Conservation (phyloP, 2,329 filamentous ascomycete species). For the Fusarium sambucinum region DNA sequence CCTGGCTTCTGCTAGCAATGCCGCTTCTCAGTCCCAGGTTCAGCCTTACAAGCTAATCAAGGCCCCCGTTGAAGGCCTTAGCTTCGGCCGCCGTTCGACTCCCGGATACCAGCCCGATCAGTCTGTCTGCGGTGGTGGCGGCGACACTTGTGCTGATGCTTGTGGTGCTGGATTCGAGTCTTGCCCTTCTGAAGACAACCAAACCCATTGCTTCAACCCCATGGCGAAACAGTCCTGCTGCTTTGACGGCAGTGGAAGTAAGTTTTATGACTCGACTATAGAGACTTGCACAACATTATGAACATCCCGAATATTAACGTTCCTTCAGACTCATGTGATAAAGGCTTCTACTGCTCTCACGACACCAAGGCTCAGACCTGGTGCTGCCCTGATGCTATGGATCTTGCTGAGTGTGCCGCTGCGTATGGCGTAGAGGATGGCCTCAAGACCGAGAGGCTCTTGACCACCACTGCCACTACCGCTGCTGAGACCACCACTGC, state of each 20-base stretch:
- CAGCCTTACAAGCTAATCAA: slow-evolving; percentile 55
- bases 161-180: slow-evolving; percentile 64
- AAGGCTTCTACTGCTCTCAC: slow-evolving; percentile 72
- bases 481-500: slow-evolving; percentile 28
- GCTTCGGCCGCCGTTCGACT: slow-evolving; percentile 59
- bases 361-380: slow-evolving; percentile 64
- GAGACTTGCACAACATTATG: not conserved
- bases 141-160: slow-evolving; percentile 66
- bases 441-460: slow-evolving; percentile 54
- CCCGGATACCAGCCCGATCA: slow-evolving; percentile 64
- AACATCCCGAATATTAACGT: slow-evolving; percentile 22
- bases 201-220: slow-evolving; percentile 71
- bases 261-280: slow-evolving; percentile 47
- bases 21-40: slow-evolving; percentile 45
- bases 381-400: slow-evolving; percentile 71
- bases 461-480: slow-evolving; percentile 45
- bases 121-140: slow-evolving; percentile 59
- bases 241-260: slow-evolving; percentile 67
- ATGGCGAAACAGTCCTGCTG: slow-evolving; percentile 67
- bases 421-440: slow-evolving; percentile 63
- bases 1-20: slow-evolving; percentile 53
- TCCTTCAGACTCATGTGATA: slow-evolving; percentile 69
- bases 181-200: slow-evolving; percentile 62
- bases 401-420: slow-evolving; percentile 66
- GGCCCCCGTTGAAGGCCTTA: slow-evolving; percentile 55